These are phyloP conservation scores for Boletellus emodensis DNA, from an alignment of 768 basidiomycete genomes.

Conservation along the genomic window DNA sequence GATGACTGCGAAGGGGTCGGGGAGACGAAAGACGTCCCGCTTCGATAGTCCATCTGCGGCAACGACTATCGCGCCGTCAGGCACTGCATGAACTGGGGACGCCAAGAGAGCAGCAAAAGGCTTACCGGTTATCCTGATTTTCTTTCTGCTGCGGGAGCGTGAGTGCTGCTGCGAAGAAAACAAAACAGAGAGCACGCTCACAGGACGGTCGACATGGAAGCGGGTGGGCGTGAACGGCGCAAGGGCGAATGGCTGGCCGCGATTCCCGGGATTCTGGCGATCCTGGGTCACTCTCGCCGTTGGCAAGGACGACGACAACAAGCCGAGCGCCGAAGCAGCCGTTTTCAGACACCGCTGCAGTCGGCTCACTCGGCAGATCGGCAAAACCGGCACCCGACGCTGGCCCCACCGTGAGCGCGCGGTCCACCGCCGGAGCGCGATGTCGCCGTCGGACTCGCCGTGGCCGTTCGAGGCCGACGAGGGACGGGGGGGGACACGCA, in stretches of 20 bases:
- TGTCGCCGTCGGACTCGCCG: too few species aligned
- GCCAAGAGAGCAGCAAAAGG: not conserved
- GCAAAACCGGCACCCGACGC: constrained; percentile 3
- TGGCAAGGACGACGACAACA: constrained; percentile 16
- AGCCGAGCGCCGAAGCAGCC: constrained; percentile 7
- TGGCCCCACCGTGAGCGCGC: too few species aligned
- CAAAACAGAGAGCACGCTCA: constrained; percentile 11
- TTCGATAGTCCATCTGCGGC: constrained; percentile 93
- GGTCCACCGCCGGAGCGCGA: too few species aligned
- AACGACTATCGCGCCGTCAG: constrained; percentile 56
- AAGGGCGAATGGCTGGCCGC: not conserved
- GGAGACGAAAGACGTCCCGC: constrained; percentile 93
- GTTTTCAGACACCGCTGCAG: constrained; percentile 32
- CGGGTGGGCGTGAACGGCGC: not conserved
- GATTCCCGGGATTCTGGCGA: not conserved
- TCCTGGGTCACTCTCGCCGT: constrained; percentile 4
- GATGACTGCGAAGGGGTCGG: constrained; percentile 97
- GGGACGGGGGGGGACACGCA: too few species aligned
- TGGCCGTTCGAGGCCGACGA: too few species aligned
- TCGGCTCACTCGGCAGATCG: constrained; percentile 13
- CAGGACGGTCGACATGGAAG: constrained; percentile 30
- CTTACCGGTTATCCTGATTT: constrained; percentile 75
- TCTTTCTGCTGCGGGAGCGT: constrained; percentile 47
- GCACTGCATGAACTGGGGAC: not conserved
- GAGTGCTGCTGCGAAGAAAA: constrained; percentile 1